These are phyloP conservation scores for Penicillium sp. DNA, from an alignment of 2,329 filamentous ascomycete genomes.

Conservation along the genomic window DNA sequence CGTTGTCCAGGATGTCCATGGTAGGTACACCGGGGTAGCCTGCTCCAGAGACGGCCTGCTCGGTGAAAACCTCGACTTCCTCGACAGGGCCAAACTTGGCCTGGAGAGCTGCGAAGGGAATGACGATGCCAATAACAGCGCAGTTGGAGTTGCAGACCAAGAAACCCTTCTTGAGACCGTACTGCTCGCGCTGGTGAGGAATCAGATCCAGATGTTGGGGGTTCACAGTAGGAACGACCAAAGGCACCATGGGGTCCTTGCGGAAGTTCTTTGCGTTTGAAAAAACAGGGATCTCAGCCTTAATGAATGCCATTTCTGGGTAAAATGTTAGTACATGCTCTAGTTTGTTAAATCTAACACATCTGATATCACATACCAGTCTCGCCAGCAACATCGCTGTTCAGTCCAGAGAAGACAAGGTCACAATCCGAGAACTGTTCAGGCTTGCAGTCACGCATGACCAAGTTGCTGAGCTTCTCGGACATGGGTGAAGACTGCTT, in stretches of 20 bases:
- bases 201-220: conserved; percentile 82
- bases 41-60: conserved; percentile 91
- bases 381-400: conserved; percentile 87
- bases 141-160: conserved; percentile 98
- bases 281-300: conserved; percentile 85
- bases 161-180: conserved; percentile 77
- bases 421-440: conserved; percentile 86
- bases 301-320: conserved; percentile 83
- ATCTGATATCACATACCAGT: conserved; percentile 60
- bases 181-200: conserved; percentile 75
- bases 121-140: conserved; percentile 92
- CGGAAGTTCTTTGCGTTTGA: conserved; percentile 98
- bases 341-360: not conserved
- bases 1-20: conserved; percentile 96
- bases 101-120: conserved; percentile 88
- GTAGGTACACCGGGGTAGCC: conserved; percentile 67
- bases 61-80: conserved; percentile 80
- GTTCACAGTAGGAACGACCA: conserved; percentile 95
- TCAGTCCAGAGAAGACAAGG: conserved; percentile 86
- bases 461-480: conserved; percentile 68
- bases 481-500: conserved; percentile 87
- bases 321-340: not conserved
- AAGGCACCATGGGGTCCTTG: conserved; percentile 80
- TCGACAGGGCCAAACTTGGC: conserved; percentile 76
- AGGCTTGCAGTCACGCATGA: conserved; percentile 81